Conservation (phyloP, 306 rosid species). For the Rosa multiflora region DNA sequence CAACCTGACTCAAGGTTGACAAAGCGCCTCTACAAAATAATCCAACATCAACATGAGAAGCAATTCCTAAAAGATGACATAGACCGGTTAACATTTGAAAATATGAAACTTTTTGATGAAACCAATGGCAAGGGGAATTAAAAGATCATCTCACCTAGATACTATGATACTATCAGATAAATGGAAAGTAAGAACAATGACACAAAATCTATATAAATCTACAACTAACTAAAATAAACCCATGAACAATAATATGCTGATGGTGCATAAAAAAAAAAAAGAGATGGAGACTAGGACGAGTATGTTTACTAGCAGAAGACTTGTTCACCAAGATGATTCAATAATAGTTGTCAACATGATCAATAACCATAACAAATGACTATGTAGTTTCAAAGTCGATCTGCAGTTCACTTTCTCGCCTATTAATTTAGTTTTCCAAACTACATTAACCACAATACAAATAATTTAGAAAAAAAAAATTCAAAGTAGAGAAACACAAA, state of each 20-base stretch:
- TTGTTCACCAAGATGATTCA: slow-evolving; percentile 1
- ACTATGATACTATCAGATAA: background rate
- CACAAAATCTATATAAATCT: background rate
- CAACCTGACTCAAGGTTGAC: slow-evolving; percentile 85
- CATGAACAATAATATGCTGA: background rate
- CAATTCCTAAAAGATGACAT: slow-evolving; percentile 1
- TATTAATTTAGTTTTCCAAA: background rate
- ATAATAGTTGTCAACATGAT: background rate
- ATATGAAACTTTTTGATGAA: background rate
- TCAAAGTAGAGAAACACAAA: background rate
- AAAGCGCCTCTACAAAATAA: slow-evolving; percentile 63
- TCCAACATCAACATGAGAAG: slow-evolving; percentile 18
- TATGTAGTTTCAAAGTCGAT: background rate
- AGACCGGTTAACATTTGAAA: background rate
- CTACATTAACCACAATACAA: background rate
- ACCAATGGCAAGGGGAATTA: background rate
- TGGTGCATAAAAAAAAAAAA: background rate
- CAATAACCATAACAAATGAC: background rate
- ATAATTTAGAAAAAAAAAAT: background rate
- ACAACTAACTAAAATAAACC: background rate
- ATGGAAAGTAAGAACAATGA: background rate
- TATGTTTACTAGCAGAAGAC: background rate
- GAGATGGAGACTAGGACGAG: background rate
- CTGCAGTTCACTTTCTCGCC: background rate
- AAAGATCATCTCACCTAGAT: background rate